These are phyloP conservation scores for Hordeum marinum DNA, from an alignment of 176 grass and related monocot genomes.

Conservation along the genomic window DNA sequence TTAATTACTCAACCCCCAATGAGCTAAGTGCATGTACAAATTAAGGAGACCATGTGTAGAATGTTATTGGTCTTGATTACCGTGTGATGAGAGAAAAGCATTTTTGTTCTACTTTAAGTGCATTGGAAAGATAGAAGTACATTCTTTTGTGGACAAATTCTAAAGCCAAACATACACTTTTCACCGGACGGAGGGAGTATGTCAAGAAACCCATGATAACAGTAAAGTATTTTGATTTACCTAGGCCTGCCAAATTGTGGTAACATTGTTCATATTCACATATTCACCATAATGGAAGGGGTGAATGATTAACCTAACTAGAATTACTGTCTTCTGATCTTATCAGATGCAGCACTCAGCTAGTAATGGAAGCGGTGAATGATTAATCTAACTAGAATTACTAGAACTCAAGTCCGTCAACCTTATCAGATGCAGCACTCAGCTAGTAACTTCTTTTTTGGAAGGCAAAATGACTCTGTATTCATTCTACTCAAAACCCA, in stretches of 20 bases:
- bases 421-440: background rate
- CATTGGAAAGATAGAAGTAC: too few relatives aligned
- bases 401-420: too few relatives aligned
- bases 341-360: background rate
- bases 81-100: too few relatives aligned
- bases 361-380: background rate
- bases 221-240: background rate
- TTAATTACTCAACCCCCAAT: too few relatives aligned
- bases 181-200: too few relatives aligned
- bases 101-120: too few relatives aligned
- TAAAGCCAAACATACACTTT: too few relatives aligned
- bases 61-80: too few relatives aligned
- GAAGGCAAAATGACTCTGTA: background rate
- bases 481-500: slow-evolving; percentile 9
- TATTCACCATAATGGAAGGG: background rate
- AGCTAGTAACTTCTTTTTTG: background rate
- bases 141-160: too few relatives aligned
- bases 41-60: too few relatives aligned
- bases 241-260: background rate
- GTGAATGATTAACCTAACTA: background rate
- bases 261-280: background rate
- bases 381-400: background rate
- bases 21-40: too few relatives aligned
- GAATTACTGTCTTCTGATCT: background rate
- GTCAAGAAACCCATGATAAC: too few relatives aligned